phyloP scores from a whole-genome alignment of 257 asterid species.

The Gentiana dahurica region DNA sequence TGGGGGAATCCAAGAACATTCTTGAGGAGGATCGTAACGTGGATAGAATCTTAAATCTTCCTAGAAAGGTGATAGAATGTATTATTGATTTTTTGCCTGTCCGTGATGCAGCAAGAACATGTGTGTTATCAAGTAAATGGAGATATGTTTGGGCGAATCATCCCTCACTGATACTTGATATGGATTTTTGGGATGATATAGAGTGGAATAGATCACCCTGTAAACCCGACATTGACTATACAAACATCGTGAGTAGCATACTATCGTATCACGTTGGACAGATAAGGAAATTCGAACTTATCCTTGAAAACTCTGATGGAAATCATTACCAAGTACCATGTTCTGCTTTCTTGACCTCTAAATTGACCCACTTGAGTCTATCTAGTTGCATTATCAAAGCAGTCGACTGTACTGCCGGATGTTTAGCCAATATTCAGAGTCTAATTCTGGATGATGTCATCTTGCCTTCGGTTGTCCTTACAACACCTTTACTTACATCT shows the following conservation, averaged over 20 bases:
- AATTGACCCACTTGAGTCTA: not conserved
- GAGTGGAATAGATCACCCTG: not conserved
- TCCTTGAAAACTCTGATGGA: not conserved
- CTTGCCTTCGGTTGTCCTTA: not conserved
- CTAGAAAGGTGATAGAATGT: slow-evolving; percentile 7
- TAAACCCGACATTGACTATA: not conserved
- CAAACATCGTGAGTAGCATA: not conserved
- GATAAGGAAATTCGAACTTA: not conserved
- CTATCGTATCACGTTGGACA: slow-evolving; percentile 5
- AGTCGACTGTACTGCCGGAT: not conserved
- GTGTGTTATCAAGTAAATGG: slow-evolving; percentile 17
- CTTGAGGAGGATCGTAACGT: not conserved
- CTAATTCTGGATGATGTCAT: not conserved
- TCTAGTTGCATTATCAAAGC: slow-evolving; percentile 1
- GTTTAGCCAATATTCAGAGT: not conserved
- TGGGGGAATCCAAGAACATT: not conserved
- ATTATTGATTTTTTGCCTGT: slow-evolving; percentile 10
- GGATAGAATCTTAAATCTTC: slow-evolving; percentile 13
- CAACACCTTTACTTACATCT: not conserved
- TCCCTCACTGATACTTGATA: slow-evolving; percentile 7
- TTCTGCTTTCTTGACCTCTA: not conserved
- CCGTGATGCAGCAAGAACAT: slow-evolving; percentile 19
- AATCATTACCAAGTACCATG: not conserved
- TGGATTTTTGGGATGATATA: not conserved
- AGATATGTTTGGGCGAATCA: slow-evolving; percentile 11